phyloP scores from a whole-genome alignment of 2,329 filamentous ascomycete species.

The Aspergillus aculeatinus region DNA sequence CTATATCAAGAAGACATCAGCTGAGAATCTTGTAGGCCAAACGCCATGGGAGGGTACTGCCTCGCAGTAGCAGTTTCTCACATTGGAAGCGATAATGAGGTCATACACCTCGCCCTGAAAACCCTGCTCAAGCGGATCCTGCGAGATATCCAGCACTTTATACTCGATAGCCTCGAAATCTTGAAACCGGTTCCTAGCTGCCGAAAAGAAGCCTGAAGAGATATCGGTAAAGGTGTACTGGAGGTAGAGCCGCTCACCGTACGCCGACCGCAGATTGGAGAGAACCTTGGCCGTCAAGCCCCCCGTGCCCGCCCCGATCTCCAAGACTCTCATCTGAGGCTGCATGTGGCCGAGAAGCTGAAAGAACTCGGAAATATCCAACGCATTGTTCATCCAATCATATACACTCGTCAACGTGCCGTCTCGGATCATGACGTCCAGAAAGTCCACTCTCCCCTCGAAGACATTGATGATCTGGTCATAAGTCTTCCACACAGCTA shows the following conservation, averaged over 20 bases:
- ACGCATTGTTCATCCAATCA: slow-evolving; percentile 9
- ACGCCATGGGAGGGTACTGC: too few species aligned
- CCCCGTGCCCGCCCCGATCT: slow-evolving; percentile 30
- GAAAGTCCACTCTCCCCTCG: too few species aligned
- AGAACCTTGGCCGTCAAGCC: slow-evolving; percentile 24
- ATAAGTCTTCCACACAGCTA: too few species aligned
- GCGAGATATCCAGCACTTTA: slow-evolving; percentile 30
- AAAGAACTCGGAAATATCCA: slow-evolving; percentile 4
- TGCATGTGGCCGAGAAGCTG: too few species aligned
- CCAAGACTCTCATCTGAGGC: too few species aligned
- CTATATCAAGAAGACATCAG: not conserved
- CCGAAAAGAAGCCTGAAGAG: slow-evolving; percentile 29
- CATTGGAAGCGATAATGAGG: slow-evolving; percentile 37
- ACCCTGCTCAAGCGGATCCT: slow-evolving; percentile 30
- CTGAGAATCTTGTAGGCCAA: too few species aligned
- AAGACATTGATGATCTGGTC: too few species aligned
- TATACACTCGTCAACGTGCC: not conserved
- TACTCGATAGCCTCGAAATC: slow-evolving; percentile 28
- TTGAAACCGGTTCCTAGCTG: slow-evolving; percentile 25
- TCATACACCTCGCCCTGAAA: slow-evolving; percentile 32
- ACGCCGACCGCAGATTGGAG: slow-evolving; percentile 3
- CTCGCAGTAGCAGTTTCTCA: not conserved
- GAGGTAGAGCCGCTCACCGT: slow-evolving; percentile 16
- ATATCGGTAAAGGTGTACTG: slow-evolving; percentile 34
- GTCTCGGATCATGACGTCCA: too few species aligned